Conservation (phyloP, 192 early-diverging fungal species). For the Coemansia sp. region DNA sequence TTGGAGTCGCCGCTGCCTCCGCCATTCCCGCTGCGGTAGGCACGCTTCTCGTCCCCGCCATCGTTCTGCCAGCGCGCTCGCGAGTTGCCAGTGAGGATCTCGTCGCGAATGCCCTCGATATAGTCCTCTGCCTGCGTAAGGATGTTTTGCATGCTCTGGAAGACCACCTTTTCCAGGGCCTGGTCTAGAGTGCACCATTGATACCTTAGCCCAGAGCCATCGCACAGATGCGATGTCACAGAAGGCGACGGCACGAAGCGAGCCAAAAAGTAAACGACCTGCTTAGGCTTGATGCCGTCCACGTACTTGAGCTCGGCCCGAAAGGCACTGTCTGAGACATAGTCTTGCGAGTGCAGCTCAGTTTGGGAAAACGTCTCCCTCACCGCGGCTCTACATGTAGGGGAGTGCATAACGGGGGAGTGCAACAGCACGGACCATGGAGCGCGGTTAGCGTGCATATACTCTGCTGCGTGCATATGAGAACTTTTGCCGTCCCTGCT, state of each 20-base stretch:
- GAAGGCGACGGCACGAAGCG: constrained; percentile 66
- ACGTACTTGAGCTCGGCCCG: constrained; percentile 81
- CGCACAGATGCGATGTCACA: constrained; percentile 47
- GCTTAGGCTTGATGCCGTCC: constrained; percentile 79
- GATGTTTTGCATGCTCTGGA: constrained; percentile 84
- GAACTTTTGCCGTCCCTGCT: not conserved
- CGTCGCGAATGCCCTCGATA: constrained; percentile 61
- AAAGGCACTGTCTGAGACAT: constrained; percentile 73
- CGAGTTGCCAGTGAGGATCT: constrained; percentile 27
- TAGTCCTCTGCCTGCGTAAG: constrained; percentile 69
- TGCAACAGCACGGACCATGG: not conserved
- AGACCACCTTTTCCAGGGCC: constrained; percentile 70
- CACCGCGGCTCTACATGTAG: constrained; percentile 71
- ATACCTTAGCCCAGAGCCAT: constrained; percentile 71
- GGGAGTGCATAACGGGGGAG: not conserved
- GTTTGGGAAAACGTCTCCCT: constrained; percentile 76
- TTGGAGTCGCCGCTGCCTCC: constrained; percentile 15
- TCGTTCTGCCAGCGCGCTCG: constrained; percentile 44
- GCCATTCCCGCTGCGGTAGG: constrained; percentile 16
- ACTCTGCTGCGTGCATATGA: not conserved
- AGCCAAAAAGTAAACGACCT: constrained; percentile 81
- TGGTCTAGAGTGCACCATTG: constrained; percentile 70
- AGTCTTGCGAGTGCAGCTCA: constrained; percentile 69
- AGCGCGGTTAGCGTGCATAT: not conserved
- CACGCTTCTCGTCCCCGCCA: constrained; percentile 43